phyloP scores from a whole-genome alignment of 441 rosid species.

The Pelargonium myrrhifolium region DNA sequence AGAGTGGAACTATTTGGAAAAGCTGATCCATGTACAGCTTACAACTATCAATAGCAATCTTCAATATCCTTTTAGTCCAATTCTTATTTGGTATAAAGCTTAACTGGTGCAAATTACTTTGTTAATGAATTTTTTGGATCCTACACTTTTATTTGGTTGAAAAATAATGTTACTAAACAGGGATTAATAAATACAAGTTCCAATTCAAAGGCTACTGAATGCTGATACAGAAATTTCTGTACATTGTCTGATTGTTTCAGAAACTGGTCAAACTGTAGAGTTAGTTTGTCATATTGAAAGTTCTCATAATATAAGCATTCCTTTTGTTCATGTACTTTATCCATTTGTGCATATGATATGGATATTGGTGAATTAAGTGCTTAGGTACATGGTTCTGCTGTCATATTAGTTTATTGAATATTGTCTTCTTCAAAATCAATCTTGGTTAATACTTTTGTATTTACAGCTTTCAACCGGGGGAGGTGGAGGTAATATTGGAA shows the following conservation, averaged over 20 bases:
- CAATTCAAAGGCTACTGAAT: neutral
- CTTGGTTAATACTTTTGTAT: conserved; percentile 14
- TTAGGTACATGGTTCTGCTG: neutral
- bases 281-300: neutral
- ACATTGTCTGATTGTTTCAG: neutral
- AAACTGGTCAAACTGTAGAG: neutral
- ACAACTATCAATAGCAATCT: neutral
- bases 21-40: neutral
- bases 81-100: neutral
- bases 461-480: conserved; percentile 79
- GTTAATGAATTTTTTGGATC: too few species aligned
- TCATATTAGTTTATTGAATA: neutral
- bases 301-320: neutral
- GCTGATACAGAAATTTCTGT: neutral
- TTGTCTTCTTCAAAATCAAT: neutral
- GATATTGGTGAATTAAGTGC: neutral
- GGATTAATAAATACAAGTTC: neutral
- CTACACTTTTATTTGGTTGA: neutral
- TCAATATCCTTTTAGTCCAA: neutral
- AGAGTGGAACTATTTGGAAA: neutral
- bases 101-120: too few species aligned
- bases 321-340: neutral
- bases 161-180: neutral
- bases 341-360: neutral
- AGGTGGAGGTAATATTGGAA: conserved; percentile 93